phyloP scores from a whole-genome alignment of 352 stramenopile genomes.

The Pythium insidiosum region DNA sequence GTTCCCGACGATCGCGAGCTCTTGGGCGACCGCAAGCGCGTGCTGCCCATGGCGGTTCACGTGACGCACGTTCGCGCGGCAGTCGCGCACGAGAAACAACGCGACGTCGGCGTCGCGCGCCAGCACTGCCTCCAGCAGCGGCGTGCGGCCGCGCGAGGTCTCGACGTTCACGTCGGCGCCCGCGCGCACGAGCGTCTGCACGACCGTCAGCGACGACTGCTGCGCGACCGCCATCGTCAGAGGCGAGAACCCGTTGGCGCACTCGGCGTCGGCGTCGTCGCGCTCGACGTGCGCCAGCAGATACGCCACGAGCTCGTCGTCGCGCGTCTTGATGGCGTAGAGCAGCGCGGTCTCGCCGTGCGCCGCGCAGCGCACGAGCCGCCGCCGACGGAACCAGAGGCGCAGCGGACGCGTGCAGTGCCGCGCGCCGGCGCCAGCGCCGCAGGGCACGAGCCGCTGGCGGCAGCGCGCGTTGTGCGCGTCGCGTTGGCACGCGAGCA shows the following conservation, averaged over 20 bases:
- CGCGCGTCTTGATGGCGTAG: constrained; percentile 48
- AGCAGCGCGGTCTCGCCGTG: constrained; percentile 49
- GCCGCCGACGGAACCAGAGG: constrained; percentile 34
- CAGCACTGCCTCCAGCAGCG: constrained; percentile 53
- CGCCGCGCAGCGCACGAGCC: constrained; percentile 35
- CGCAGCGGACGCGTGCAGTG: constrained; percentile 47
- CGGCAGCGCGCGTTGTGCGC: constrained; percentile 52
- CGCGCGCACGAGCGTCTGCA: constrained; percentile 47
- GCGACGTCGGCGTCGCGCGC: constrained; percentile 39
- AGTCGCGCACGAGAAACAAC: constrained; percentile 43
- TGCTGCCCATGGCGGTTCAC: constrained; percentile 52
- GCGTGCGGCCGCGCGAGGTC: constrained; percentile 51
- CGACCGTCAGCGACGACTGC: constrained; percentile 33
- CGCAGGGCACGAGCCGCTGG: constrained; percentile 54
- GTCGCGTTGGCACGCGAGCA: constrained; percentile 56
- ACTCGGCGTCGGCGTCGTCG: constrained; percentile 42
- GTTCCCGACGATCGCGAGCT: constrained; percentile 10
- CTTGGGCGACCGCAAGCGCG: constrained; percentile 32
- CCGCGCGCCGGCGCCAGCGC: constrained; percentile 37
- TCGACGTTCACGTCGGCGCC: constrained; percentile 69
- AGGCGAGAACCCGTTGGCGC: constrained; percentile 57
- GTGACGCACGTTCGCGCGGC: constrained; percentile 48
- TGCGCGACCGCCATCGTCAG: constrained; percentile 43
- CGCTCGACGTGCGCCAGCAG: constrained; percentile 41
- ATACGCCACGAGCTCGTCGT: constrained; percentile 56